phyloP scores from a whole-genome alignment of 2,329 filamentous ascomycete species.

The Aspergillus sp. region DNA sequence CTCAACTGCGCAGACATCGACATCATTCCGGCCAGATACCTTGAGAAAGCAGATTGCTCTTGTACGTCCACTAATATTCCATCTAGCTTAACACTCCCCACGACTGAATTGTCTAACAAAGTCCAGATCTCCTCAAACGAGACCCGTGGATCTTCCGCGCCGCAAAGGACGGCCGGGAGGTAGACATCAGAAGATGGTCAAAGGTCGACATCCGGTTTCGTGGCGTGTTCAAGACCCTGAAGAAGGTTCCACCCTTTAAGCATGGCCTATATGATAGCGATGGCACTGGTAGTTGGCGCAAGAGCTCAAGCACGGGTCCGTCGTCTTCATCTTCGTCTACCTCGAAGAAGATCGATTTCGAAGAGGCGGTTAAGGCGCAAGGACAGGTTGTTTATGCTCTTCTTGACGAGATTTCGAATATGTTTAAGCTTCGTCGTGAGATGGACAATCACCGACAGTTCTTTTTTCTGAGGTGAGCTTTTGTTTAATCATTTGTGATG shows the following conservation, averaged over 20 bases:
- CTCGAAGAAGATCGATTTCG: slow-evolving; percentile 4
- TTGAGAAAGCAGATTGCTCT: slow-evolving; percentile 19
- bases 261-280: slow-evolving; percentile 22
- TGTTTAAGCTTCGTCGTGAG: slow-evolving; percentile 16
- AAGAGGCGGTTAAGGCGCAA: slow-evolving; percentile 15
- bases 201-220: slow-evolving; percentile 23
- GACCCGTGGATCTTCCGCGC: slow-evolving; percentile 26
- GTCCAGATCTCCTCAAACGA: slow-evolving; percentile 17
- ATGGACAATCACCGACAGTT: slow-evolving; percentile 1
- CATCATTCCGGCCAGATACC: slow-evolving; percentile 21
- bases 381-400: slow-evolving; percentile 25
- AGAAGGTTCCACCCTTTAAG: slow-evolving; percentile 21
- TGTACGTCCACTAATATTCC: slow-evolving; percentile 3
- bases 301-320: background rate
- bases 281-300: background rate
- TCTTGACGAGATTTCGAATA: slow-evolving; percentile 21
- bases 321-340: background rate
- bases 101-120: no score
- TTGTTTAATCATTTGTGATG: background rate
- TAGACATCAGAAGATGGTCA: slow-evolving; percentile 23
- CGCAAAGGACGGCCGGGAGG: slow-evolving; percentile 15
- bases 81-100: background rate
- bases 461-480: slow-evolving; percentile 22
- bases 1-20: slow-evolving; percentile 21
- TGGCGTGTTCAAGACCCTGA: slow-evolving; percentile 24